phyloP scores from a whole-genome alignment of 345 rosid genomes.

The Theobroma cacao region DNA sequence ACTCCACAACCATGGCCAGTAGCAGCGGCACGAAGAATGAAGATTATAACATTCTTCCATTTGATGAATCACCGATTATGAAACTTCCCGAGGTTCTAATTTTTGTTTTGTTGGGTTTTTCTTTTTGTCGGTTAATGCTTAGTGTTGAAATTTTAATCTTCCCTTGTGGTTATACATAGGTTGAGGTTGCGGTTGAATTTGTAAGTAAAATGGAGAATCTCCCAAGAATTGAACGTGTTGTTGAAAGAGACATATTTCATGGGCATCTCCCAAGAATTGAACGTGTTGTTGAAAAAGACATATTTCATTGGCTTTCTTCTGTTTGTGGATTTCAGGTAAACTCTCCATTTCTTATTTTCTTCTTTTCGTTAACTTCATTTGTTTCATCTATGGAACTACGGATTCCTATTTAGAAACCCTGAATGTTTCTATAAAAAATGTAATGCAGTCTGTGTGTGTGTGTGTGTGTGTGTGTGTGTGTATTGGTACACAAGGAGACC shows the following conservation, averaged over 20 bases:
- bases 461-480: background rate
- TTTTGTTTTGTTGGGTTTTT: slow-evolving; percentile 7
- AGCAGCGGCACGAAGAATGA: slow-evolving; percentile 13
- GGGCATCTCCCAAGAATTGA: slow-evolving; percentile 77
- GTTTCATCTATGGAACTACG: background rate
- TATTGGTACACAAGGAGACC: background rate
- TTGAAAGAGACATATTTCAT: slow-evolving; percentile 59
- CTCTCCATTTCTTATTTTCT: background rate
- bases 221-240: slow-evolving; percentile 31
- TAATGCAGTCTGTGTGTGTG: background rate
- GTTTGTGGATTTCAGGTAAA: slow-evolving; percentile 88
- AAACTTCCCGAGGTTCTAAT: slow-evolving; percentile 81
- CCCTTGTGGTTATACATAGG: slow-evolving; percentile 33
- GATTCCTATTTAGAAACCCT: background rate
- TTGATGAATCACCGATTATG: slow-evolving; percentile 71
- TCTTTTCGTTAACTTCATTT: background rate
- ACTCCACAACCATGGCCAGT: slow-evolving; percentile 7
- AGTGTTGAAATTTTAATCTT: background rate
- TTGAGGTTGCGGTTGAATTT: slow-evolving; percentile 73
- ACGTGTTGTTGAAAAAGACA: slow-evolving; percentile 33
- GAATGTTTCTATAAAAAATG: background rate
- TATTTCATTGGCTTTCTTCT: slow-evolving; percentile 89
- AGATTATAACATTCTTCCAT: slow-evolving; percentile 83
- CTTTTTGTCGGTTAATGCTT: slow-evolving; percentile 8
- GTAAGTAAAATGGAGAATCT: slow-evolving; percentile 59